phyloP scores from a whole-genome alignment of 768 basidiomycete genomes.

The Calocybe indica region DNA sequence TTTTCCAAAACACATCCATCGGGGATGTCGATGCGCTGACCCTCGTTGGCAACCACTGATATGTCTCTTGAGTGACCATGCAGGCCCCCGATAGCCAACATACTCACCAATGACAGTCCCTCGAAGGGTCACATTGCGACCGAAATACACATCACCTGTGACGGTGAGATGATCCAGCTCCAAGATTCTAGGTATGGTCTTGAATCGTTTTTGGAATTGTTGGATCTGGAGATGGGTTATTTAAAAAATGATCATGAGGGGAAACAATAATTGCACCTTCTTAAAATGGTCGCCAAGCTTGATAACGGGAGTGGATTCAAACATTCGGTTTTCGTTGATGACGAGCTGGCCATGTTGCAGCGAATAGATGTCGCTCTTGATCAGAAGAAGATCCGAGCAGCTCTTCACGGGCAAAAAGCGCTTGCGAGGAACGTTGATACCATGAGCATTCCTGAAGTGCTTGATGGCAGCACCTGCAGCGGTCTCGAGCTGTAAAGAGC shows the following conservation, averaged over 20 bases:
- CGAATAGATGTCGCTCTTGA: conserved; percentile 92
- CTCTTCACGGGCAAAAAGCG: conserved; percentile 92
- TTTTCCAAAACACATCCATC: conserved; percentile 79
- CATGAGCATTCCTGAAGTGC: conserved; percentile 87
- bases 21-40: conserved; percentile 76
- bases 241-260: neutral
- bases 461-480: conserved; percentile 93
- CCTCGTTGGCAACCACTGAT: conserved; percentile 72
- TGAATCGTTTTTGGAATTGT: conserved; percentile 93
- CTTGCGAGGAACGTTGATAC: conserved; percentile 90
- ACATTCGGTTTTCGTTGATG: conserved; percentile 80
- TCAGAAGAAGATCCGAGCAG: conserved; percentile 82
- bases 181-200: conserved; percentile 85
- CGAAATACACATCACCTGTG: conserved; percentile 87
- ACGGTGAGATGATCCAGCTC: conserved; percentile 95
- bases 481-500: conserved; percentile 63
- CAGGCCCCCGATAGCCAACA: neutral
- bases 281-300: conserved; percentile 97
- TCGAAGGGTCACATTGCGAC: conserved; percentile 76
- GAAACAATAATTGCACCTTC: conserved; percentile 48
- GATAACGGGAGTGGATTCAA: conserved; percentile 88
- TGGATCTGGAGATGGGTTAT: conserved; percentile 44
- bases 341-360: conserved; percentile 83
- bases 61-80: neutral
- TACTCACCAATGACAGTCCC: conserved; percentile 78